Evolutionary conservation across 495 filamentous ascomycete species (phyloP), one percentile per base, ranked within the genome.

Genomic region (Patellaria atrata): DNA sequence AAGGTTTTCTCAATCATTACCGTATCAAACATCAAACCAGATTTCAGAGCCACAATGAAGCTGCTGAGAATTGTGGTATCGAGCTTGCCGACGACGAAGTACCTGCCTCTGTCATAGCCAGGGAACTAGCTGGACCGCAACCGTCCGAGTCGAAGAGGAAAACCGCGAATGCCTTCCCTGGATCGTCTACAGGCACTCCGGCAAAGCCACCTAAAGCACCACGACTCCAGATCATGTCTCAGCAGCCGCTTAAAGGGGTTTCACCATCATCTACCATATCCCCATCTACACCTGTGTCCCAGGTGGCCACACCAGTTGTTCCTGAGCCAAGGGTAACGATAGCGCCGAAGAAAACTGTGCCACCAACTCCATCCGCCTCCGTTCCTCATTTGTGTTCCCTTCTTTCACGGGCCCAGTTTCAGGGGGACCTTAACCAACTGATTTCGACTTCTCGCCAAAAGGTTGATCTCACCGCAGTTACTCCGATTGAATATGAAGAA

Each of bases 1-100:
- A 97, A 55, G 89, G 89, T 2, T 96, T 97, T 51, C 87, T 97
- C 61, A 97, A 97, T 46, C 89, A 97, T 49, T 94, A 85, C 49
- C 84, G 89, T 26, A 94, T 97, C 37, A 82, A 86, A 6, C 89
- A 97, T 57, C 76, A 74, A 40, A 70, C 82, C 31, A 82, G 85
- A 33, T 94, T 82, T 60, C 78, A 83, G 48, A 94, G 83, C 48
- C 89, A 97, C 48, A 86, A 94, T 50, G 82, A 82, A 35, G 89
- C 89, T 26, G 89, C 89, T n/a, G 64, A 82, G 22, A 81, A 78
- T 15, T 87, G 82, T 35, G 89, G 89, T 20, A 73, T 82, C 42
- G 71, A 77, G 2, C 73, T 93, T 27, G 82, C 92, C 16, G 46
- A 46, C 27, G 29, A 48, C 22, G 54, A 58, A 27, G 36, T 37